Evolutionary conservation across 2,329 filamentous ascomycete species (phyloP), one percentile per base, ranked within the genome.

Genomic region (Fusarium bulbicola): DNA sequence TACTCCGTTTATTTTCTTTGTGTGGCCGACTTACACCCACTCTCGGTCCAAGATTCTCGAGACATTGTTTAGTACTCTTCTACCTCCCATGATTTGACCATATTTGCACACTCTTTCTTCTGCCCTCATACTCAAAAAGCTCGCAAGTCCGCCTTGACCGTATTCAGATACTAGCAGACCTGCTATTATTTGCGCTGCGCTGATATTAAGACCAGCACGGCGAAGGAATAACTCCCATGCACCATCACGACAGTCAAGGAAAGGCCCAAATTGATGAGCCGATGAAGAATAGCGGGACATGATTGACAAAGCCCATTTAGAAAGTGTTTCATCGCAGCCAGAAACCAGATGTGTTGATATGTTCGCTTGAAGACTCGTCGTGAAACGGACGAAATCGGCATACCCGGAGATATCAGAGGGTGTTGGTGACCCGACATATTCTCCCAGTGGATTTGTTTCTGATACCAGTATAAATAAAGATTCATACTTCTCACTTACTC

Each of bases 401-500:
- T 90, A 85, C 0, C 84, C 84, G 9, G 78, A 76, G 15, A 82
- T 76, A 52, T 90, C 87, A 2, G 84, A 82, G 1, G 79, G 52
- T 5, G 79, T 81, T 7, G 86, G 74, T 39, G 80, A 76, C 63
- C 80, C 79, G 40, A 82, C 78, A 9, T 79, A 82, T 68, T 89
- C 87, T 18, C 84, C 84, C 2, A 78, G 46, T 4, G 70, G 73
- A 53, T 84, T 86, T 4, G 79, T 81, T 61, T 91, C 87, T n/a
- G 88, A 91, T 3, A 96, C 85, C 1, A 97, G 80, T 3, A 97
- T 83, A 3, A 92, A 81, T 2, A 97, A 83, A 8, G 84, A 85
- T 70, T 93, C 91, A 77, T 96, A 95, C 15, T 90, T 86, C 4
- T 77, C 61, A 18, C 89, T 86, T 1, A 92, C 82, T 13, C 79